Conservation (phyloP, 768 basidiomycete species). For the Lepiota venenata region DNA sequence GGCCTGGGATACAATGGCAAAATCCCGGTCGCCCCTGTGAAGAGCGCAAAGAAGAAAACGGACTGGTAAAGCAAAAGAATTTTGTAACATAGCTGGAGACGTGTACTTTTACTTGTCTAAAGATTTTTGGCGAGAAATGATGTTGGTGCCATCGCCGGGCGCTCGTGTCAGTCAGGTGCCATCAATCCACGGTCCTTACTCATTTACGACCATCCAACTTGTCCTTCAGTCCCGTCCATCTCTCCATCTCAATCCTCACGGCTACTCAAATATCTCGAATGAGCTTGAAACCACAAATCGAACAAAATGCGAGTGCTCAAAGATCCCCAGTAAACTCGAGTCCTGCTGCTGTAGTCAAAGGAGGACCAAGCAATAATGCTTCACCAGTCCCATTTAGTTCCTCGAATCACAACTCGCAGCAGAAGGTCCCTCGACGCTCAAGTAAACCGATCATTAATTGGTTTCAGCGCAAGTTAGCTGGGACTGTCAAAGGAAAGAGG, state of each 20-base stretch:
- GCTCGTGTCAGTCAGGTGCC: slow-evolving; percentile 8
- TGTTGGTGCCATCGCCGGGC: neutral
- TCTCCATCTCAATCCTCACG: neutral
- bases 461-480: slow-evolving; percentile 85
- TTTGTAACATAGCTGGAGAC: neutral
- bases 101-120: slow-evolving; percentile 3
- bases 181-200: neutral
- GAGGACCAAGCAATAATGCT: slow-evolving; percentile 1
- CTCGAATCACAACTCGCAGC: slow-evolving; percentile 33
- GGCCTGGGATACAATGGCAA: slow-evolving; percentile 90
- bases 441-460: slow-evolving; percentile 88
- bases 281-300: slow-evolving; percentile 6
- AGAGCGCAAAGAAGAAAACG: slow-evolving; percentile 44
- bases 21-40: slow-evolving; percentile 51
- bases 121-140: neutral
- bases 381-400: slow-evolving; percentile 13
- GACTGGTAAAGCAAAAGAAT: slow-evolving; percentile 57
- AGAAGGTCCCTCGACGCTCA: slow-evolving; percentile 60
- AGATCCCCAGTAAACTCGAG: neutral
- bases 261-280: slow-evolving; percentile 1
- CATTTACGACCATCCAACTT: slow-evolving; percentile 1
- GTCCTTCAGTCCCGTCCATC: neutral
- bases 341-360: neutral
- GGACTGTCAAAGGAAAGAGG: slow-evolving; percentile 58
- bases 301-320: slow-evolving; percentile 5